A percentile compares a stretch with the other conserved stretches of the same genome.
These are phyloP conservation scores for Fraxinus americana DNA, from an alignment of 257 asterid species.

Conservation along the genomic window DNA sequence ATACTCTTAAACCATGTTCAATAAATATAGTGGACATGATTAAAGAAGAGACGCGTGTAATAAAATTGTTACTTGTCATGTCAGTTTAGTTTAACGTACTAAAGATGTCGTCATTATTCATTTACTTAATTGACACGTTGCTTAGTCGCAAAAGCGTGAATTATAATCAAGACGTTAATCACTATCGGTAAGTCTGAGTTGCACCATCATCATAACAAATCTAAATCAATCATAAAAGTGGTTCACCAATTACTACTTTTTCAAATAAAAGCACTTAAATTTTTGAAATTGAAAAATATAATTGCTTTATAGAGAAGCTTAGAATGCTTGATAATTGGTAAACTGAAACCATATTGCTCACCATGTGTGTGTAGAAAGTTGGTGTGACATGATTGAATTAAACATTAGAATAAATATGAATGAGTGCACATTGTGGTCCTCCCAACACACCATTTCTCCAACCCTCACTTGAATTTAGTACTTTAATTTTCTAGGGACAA, in stretches of 20 bases:
- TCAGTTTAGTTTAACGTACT: background rate
- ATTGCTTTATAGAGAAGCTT: conserved; percentile 17
- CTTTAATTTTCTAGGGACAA: conserved; percentile 28
- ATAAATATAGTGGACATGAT: background rate
- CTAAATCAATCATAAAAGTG: conserved; percentile 27
- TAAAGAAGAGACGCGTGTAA: background rate
- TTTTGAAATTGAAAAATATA: conserved; percentile 18
- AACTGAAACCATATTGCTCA: conserved; percentile 29
- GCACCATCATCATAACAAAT: conserved; percentile 17
- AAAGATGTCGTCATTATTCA: background rate
- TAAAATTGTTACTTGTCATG: background rate
- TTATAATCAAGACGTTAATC: background rate
- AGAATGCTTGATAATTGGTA: conserved; percentile 16
- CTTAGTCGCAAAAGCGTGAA: background rate
- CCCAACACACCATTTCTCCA: conserved; percentile 4
- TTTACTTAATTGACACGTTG: background rate
- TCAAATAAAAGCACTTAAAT: conserved; percentile 23
- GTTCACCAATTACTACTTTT: conserved; percentile 23
- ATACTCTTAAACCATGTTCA: background rate
- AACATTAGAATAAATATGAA: conserved; percentile 22
- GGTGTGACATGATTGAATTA: conserved; percentile 25
- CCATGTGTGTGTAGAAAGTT: conserved; percentile 41
- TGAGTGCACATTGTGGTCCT: conserved; percentile 25
- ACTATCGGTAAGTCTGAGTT: conserved; percentile 22
- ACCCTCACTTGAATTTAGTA: conserved; percentile 5